Evolutionary conservation across 495 filamentous ascomycete genomes (phyloP).

Genomic region (Podospora comata): DNA sequence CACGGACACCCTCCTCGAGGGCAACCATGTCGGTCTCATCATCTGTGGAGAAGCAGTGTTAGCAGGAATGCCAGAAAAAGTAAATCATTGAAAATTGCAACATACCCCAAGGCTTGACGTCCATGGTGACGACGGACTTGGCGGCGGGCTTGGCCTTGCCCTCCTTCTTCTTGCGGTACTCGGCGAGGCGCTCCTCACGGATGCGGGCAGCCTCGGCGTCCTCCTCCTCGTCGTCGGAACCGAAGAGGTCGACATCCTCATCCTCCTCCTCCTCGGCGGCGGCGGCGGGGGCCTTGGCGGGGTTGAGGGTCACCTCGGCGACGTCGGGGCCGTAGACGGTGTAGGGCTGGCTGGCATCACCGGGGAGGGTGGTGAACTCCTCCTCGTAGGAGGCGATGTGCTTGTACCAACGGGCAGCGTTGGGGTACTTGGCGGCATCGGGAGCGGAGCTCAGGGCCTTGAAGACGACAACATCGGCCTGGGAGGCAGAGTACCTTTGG

Average conservation of each 20-base stretch:
- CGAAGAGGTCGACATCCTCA: conserved; percentile 86
- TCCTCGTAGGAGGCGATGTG: conserved; percentile 88
- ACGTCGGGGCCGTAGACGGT: conserved; percentile 89
- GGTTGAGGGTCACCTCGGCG: conserved; percentile 69
- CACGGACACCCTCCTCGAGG: conserved; percentile 77
- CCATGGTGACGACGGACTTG: conserved; percentile 92
- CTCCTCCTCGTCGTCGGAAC: conserved; percentile 86
- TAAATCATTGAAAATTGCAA: conserved; percentile 18
- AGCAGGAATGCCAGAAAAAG: neutral
- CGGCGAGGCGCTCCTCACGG: conserved; percentile 82
- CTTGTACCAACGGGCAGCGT: conserved; percentile 97
- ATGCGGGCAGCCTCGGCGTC: conserved; percentile 78
- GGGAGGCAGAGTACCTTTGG: conserved; percentile 73
- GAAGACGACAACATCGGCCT: conserved; percentile 94
- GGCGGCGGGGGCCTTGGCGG: conserved; percentile 74
- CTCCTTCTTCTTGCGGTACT: conserved; percentile 97
- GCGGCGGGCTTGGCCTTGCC: conserved; percentile 83
- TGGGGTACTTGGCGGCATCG: conserved; percentile 79
- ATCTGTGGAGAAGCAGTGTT: conserved; percentile 46
- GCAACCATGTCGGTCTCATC: conserved; percentile 88
- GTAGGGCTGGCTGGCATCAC: conserved; percentile 83
- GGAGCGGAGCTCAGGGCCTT: conserved; percentile 78
- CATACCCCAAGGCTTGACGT: conserved; percentile 99
- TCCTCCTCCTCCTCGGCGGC: conserved; percentile 62
- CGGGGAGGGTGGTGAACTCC: conserved; percentile 86